Base-by-base conservation (phyloP, 179 eudicot species). In the Actinidia chinensis region DNA sequence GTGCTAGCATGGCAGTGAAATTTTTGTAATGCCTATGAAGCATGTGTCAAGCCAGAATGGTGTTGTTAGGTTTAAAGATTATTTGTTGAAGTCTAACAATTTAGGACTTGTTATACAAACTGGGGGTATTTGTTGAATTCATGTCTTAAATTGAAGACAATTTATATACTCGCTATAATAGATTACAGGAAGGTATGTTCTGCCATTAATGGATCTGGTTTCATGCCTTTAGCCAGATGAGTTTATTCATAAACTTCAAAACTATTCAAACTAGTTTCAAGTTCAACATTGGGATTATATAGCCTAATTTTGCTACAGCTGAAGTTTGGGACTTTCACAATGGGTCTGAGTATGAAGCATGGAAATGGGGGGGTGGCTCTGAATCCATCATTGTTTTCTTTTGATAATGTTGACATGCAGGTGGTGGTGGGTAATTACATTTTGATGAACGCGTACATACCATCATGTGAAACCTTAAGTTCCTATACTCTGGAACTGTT, bases 111-210 rank as follows among this genome's bases (percentile, higher is more conserved):
- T n/a, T n/a, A n/a, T n/a, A n/a, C n/a, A n/a, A n/a, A n/a, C n/a
- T n/a, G 58, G 80, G 82, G 67, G 82, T 81, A 55, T 78, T 59
- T 20, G 20, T 20, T 1, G 3, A 28, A n/a, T 5, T 4, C 64
- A 22, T n/a, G 2, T 8, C 25, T 20, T n/a, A n/a, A n/a, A n/a
- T 4, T n/a, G 8, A 11, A 20, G 8, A n/a, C n/a, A 59, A 8
- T 20, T 6, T 20, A 59, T 10, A 59, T 8, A 11, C 64, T 1
- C n/a, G 8, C 12, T 59, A n/a, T n/a, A n/a, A n/a, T n/a, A n/a
- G n/a, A n/a, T n/a, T n/a, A n/a, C n/a, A n/a, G n/a, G n/a, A n/a
- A n/a, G n/a, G n/a, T n/a, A n/a, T n/a, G n/a, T n/a, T n/a, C n/a
- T n/a, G n/a, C n/a, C n/a, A n/a, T n/a, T n/a, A n/a, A n/a, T n/a